A percentile compares a stretch with the other conserved stretches of the same genome.
These are phyloP conservation scores for Porpolomopsis calyptriformis DNA, from an alignment of 768 basidiomycete genomes.

Conservation along the genomic window DNA sequence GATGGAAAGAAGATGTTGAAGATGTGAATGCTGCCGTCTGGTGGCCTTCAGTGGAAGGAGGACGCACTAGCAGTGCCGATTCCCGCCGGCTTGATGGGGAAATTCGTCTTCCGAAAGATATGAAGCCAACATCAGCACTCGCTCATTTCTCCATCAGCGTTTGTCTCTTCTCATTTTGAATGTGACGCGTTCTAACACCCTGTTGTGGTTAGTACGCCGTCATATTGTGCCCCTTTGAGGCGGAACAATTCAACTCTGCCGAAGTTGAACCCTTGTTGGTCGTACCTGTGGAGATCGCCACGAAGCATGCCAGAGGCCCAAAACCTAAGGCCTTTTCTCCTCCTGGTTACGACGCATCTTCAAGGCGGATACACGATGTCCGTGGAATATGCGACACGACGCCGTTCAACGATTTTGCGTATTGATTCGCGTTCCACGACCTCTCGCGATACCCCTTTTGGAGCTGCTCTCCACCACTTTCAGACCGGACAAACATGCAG, in stretches of 20 bases:
- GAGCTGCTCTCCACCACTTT: too few relatives aligned
- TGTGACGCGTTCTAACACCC: constrained; percentile 4
- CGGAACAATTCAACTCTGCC: constrained; percentile 25
- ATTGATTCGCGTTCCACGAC: background rate
- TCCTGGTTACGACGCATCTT: constrained; percentile 28
- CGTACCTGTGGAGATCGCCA: constrained; percentile 43
- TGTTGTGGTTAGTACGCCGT: constrained; percentile 32
- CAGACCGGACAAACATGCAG: background rate
- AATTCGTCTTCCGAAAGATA: constrained; percentile 39
- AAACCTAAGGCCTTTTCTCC: constrained; percentile 40
- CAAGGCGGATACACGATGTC: background rate
- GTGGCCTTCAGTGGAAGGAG: constrained; percentile 34
- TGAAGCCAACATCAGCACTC: constrained; percentile 39
- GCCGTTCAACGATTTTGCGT: background rate
- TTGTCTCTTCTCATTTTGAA: constrained; percentile 13
- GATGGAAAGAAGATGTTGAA: constrained; percentile 36
- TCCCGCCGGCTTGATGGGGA: constrained; percentile 41
- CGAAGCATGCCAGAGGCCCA: constrained; percentile 40
- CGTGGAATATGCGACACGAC: background rate
- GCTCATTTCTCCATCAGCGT: constrained; percentile 44
- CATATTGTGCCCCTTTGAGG: constrained; percentile 35
- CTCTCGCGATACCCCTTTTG: background rate
- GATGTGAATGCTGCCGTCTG: constrained; percentile 35
- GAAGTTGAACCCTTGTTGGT: constrained; percentile 31
- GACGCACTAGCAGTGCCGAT: constrained; percentile 15